phyloP scores from a whole-genome alignment of 176 grass and related monocot genomes.

The Paspalum notatum region DNA sequence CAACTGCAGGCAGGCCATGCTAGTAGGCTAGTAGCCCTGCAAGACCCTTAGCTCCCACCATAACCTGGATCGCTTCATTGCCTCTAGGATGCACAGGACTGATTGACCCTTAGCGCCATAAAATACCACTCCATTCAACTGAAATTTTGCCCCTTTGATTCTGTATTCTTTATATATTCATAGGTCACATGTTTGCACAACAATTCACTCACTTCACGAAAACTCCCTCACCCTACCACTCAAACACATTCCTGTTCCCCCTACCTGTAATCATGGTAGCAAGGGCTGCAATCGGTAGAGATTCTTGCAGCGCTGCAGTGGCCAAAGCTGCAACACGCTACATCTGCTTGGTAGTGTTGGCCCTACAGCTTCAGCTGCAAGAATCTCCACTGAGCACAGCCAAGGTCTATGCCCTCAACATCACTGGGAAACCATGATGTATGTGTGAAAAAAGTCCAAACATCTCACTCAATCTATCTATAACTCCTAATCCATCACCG shows the following conservation, averaged over 20 bases:
- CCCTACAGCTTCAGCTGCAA: too few relatives aligned
- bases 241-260: not conserved
- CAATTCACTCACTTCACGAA: not conserved
- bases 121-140: not conserved
- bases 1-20: not conserved
- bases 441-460: not conserved
- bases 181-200: not conserved
- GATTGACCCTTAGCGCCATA: not conserved
- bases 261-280: not conserved
- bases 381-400: too few relatives aligned
- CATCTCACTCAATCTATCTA: not conserved
- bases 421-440: not conserved
- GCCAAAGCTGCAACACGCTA: too few relatives aligned
- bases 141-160: not conserved
- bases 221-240: not conserved
- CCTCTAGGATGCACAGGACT: not conserved
- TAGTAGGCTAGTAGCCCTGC: slow-evolving; percentile 1
- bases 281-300: not conserved
- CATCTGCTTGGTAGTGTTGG: too few relatives aligned
- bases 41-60: not conserved
- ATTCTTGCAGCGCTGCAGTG: too few relatives aligned
- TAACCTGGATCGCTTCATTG: not conserved
- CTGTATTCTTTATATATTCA: not conserved
- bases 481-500: not conserved
- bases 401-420: not conserved